A percentile compares a stretch with the other conserved stretches of the same genome.
Conservation (phyloP, 768 basidiomycete genomes). For the Pleurotus salmoneostramineus region DNA sequence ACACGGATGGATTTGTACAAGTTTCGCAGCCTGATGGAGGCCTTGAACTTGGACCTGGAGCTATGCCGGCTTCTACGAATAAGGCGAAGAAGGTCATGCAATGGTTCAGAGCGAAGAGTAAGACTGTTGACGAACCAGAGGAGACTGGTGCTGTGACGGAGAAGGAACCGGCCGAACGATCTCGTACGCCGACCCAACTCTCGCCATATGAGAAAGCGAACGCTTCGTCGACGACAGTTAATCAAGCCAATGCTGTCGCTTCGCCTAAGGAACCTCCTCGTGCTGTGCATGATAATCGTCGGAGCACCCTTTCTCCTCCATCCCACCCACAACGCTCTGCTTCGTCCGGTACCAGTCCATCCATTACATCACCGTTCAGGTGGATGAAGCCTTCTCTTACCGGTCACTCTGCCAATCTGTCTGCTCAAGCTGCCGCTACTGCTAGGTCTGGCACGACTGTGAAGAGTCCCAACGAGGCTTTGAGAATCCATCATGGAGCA, state of each 20-base stretch:
- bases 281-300: slow-evolving; percentile 14
- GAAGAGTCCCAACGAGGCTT: slow-evolving; percentile 30
- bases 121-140: slow-evolving; percentile 24
- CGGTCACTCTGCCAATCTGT: background rate
- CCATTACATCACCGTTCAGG: slow-evolving; percentile 27
- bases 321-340: slow-evolving; percentile 41
- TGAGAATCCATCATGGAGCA: slow-evolving; percentile 88
- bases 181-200: slow-evolving; percentile 22
- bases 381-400: slow-evolving; percentile 30
- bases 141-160: slow-evolving; percentile 8
- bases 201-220: slow-evolving; percentile 22
- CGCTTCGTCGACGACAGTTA: slow-evolving; percentile 28
- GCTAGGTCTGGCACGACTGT: slow-evolving; percentile 8
- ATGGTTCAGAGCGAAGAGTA: slow-evolving; percentile 87
- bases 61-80: slow-evolving; percentile 68
- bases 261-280: slow-evolving; percentile 30
- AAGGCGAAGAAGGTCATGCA: slow-evolving; percentile 97
- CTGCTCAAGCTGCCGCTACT: background rate
- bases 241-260: slow-evolving; percentile 19
- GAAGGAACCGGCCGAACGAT: slow-evolving; percentile 11
- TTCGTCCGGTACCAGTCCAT: slow-evolving; percentile 36
- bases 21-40: slow-evolving; percentile 24
- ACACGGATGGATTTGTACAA: slow-evolving; percentile 12
- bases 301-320: slow-evolving; percentile 13
- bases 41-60: slow-evolving; percentile 20